Percentiles rank a stretch among this genome's conserved stretches.
phyloP scores from a whole-genome alignment of 2,329 filamentous ascomycete species.

The Cercospora sp. region DNA sequence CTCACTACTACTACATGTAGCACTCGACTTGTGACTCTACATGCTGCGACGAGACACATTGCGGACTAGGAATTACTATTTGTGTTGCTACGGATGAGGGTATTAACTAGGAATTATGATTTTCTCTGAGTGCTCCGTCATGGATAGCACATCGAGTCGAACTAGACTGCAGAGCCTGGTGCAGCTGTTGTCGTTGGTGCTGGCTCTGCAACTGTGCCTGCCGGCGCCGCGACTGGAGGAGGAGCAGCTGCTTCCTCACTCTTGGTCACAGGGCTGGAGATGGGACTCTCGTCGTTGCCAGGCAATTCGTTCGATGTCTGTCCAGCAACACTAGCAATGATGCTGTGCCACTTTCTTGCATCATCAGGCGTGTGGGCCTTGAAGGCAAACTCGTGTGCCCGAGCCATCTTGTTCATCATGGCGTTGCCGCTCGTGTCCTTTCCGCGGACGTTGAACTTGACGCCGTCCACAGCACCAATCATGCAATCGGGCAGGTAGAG shows the following conservation, averaged over 20 bases:
- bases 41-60: not conserved
- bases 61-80: not conserved
- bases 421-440: slow-evolving; percentile 81
- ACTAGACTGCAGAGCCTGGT: not conserved
- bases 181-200: not conserved
- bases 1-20: not conserved
- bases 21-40: not conserved
- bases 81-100: not conserved
- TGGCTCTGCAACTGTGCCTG: not conserved
- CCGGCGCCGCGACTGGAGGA: not conserved
- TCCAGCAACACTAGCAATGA: slow-evolving; percentile 65
- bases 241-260: slow-evolving; percentile 8
- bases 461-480: slow-evolving; percentile 69
- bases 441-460: slow-evolving; percentile 93
- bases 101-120: not conserved
- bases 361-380: slow-evolving; percentile 81
- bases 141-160: not conserved
- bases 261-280: slow-evolving; percentile 33
- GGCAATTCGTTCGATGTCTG: slow-evolving; percentile 47
- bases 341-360: slow-evolving; percentile 80
- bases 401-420: slow-evolving; percentile 76
- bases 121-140: not conserved
- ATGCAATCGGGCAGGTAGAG: slow-evolving; percentile 90
- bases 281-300: slow-evolving; percentile 41
- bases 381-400: slow-evolving; percentile 78